Percentiles rank a stretch among this genome's conserved stretches.
These are phyloP conservation scores for Paradendryphiella salina DNA, from an alignment of 2,329 filamentous ascomycete genomes.

Conservation along the genomic window DNA sequence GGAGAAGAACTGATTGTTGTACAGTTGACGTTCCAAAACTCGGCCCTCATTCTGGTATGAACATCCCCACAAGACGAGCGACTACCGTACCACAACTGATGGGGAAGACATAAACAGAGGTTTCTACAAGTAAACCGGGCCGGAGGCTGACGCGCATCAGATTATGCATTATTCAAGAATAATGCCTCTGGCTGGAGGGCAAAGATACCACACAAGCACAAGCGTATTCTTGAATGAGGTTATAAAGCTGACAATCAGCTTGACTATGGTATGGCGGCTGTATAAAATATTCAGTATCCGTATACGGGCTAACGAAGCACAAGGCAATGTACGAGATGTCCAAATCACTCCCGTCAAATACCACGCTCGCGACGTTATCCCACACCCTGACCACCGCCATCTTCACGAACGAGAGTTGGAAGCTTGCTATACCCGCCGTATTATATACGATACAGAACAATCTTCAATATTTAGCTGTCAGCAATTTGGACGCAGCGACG, in stretches of 20 bases:
- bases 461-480: conserved; percentile 89
- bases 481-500: conserved; percentile 87
- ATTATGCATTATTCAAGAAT: conserved; percentile 93
- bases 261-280: conserved; percentile 62
- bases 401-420: conserved; percentile 92
- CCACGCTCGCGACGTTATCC: conserved; percentile 78
- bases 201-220: conserved; percentile 90
- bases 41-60: conserved; percentile 70
- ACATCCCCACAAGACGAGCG: conserved; percentile 20
- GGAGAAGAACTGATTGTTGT: conserved; percentile 23
- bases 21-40: conserved; percentile 80
- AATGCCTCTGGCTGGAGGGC: conserved; percentile 81
- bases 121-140: background rate
- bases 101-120: background rate
- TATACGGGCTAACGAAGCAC: background rate
- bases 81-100: conserved; percentile 2
- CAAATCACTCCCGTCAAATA: conserved; percentile 72
- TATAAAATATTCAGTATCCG: too few species aligned
- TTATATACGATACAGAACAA: conserved; percentile 92
- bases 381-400: conserved; percentile 77
- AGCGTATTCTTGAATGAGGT: conserved; percentile 93
- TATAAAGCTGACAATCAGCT: conserved; percentile 82
- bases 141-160: conserved; percentile 51
- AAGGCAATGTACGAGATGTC: conserved; percentile 82
- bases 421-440: conserved; percentile 82